Conservation (phyloP, 805 yeast species). For the Starmerella stigmatis region DNA sequence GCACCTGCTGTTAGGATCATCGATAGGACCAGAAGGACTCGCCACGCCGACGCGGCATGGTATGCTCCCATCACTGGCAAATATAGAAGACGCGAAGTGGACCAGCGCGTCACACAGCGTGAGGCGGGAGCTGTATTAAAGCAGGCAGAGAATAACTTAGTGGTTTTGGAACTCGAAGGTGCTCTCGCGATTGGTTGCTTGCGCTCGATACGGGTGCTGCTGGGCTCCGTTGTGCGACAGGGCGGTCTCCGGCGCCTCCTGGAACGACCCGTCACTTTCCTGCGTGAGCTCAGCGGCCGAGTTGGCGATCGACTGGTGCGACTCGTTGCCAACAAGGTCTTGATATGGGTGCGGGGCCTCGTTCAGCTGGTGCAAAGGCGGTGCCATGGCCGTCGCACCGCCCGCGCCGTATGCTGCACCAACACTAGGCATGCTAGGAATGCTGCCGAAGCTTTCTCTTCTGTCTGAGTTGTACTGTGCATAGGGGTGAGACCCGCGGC, state of each 20-base stretch:
- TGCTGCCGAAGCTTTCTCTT: constrained; percentile 1
- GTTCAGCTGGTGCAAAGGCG: constrained; percentile 6
- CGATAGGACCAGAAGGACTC: too few relatives aligned
- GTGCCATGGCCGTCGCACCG: too few relatives aligned
- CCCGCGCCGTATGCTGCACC: background rate
- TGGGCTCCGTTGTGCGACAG: background rate
- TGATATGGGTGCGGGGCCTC: constrained; percentile 18
- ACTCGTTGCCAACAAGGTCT: constrained; percentile 13
- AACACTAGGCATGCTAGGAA: background rate
- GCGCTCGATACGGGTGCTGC: constrained; percentile 10
- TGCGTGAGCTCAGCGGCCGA: constrained; percentile 2
- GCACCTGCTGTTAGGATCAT: too few relatives aligned
- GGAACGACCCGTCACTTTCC: background rate
- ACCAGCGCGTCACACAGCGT: background rate
- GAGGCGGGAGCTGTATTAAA: background rate
- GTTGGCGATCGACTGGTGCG: constrained; percentile 3
- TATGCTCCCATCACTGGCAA: too few relatives aligned
- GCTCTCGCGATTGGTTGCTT: constrained; percentile 13
- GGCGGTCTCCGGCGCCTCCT: constrained; percentile 1
- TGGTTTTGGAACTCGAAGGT: constrained; percentile 4
- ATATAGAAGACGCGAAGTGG: too few relatives aligned
- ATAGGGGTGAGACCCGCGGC: background rate
- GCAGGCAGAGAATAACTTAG: constrained; percentile 3
- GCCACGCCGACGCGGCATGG: too few relatives aligned
- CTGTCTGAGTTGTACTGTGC: background rate